Base-by-base conservation (phyloP, 345 rosid species). In the Hevea brasiliensis region DNA sequence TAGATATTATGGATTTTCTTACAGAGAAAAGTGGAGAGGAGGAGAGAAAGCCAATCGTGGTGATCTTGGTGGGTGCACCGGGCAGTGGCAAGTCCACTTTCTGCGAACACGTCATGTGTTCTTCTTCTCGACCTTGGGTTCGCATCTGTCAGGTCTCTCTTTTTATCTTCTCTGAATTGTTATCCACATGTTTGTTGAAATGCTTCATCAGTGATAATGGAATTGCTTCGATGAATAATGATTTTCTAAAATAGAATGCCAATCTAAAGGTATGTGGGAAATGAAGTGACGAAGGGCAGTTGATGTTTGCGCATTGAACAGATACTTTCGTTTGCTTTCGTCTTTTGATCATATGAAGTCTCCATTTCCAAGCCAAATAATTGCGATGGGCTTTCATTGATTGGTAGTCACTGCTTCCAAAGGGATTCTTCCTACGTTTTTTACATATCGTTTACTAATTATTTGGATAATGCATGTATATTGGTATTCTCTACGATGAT, bases 81-180 rank as follows among this genome's bases (percentile, higher is more conserved):
- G 98, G 97, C 12, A 95, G 99, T 76, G 99, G 98, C 26, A 95
- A 95, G 79, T 90, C 99, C 76, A 91, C 98, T 32, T 90, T 95
- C 77, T 86, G 96, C 67, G 94, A 95, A 26, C 70, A 77, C 76
- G 89, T 90, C 8, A 82, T 90, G 80, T 70, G 81, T 14, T 85
- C 87, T 63, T 81, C 96, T 32, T 73, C 80, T 3, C 83, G 98
- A 13, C 81, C 94, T 21, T 92, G 98, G 99, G 80, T 75, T 73
- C 99, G 99, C 73, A 50, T 94, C 67, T 95, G 97, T 66, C 98
- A 95, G 98, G 99, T 94, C 15, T 45, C n/a, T 37, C 4, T 21
- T 21, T n/a, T n/a, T 73, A 44, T 67, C 29, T 72, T 20, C 15
- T 44, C 26, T 50, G 8, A 53, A 50, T 7, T 41, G 18, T 60